Conservation (phyloP, 805 yeast genomes). For the Barnettozyma sp. region DNA sequence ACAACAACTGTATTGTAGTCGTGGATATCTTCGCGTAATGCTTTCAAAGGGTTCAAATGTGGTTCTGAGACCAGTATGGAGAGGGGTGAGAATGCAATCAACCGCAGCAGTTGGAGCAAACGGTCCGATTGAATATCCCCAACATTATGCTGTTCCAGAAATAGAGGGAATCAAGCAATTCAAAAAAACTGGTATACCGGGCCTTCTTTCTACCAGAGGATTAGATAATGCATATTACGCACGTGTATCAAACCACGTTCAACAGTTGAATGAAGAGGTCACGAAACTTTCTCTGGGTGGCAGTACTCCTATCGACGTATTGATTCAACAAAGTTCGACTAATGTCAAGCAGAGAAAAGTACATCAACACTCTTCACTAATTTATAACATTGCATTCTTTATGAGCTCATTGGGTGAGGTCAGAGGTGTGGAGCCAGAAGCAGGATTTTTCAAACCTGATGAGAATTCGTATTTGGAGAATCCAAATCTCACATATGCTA, state of each 20-base stretch:
- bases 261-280: constrained; percentile 33
- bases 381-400: constrained; percentile 33
- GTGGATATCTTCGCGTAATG: too few species aligned
- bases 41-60: not conserved
- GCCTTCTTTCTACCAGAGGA: constrained; percentile 42
- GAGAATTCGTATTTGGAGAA: constrained; percentile 34
- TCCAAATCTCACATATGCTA: constrained; percentile 34
- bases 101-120: too few species aligned
- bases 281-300: constrained; percentile 22
- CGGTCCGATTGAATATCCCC: constrained; percentile 13
- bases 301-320: constrained; percentile 17
- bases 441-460: constrained; percentile 10
- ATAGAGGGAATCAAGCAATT: constrained; percentile 11
- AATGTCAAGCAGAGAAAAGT: constrained; percentile 27
- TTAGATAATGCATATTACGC: constrained; percentile 46
- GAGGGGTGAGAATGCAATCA: constrained; percentile 5
- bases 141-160: constrained; percentile 10
- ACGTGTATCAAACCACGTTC: constrained; percentile 34
- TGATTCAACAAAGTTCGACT: constrained; percentile 25
- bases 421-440: constrained; percentile 12
- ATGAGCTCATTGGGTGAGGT: constrained; percentile 28
- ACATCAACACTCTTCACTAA: constrained; percentile 33
- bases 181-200: constrained; percentile 36
- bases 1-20: too few species aligned
- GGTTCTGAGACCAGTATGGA: not conserved